Base-by-base conservation (phyloP, 176 grass and related monocot species). In the Oryza rufipogon region DNA sequence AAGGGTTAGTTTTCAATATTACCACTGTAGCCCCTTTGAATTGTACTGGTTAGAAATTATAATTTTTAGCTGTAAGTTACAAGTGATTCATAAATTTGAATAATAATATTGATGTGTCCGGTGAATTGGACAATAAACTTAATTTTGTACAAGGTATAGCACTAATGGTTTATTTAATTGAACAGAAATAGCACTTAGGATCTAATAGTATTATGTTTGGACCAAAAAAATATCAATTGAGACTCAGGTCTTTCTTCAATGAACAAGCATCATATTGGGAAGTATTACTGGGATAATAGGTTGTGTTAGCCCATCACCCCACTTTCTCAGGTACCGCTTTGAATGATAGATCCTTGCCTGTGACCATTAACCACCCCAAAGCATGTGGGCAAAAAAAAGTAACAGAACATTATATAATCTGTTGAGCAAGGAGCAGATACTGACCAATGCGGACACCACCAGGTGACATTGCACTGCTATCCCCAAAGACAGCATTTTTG, bases 401-500 rank as follows among this genome's bases (percentile, higher is more conserved):
- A 80, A 28, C 32, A 54, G 3, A 45, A 67, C 45, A 5, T 3
- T 75, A 56, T 16, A 39, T 52, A 86, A 51, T 73, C 4, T 51
- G 9, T 49, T 83, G 6, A 69, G 13, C 6, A 47, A 34, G 63
- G 20, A 26, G 44, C 32, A 86, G 60, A 84, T 52, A 56, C 67
- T 86, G 63, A 95, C 93, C 93, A 88, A 95, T 95, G 72, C 90
- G 81, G 33, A 95, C 83, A 70, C 93, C 93, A 10, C 85, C 90
- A 66, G 86, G 88, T 79, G 79, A 90, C 33, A 95, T 80, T 66
- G 88, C 76, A 42, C 90, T 88, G 73, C 89, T 91, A 38, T 92
- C 93, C 26, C 90, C 90, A 51, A 86, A 91, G 61, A 95, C 90
- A 12, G 93, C 61, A 36, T 86, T 95, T 78, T 95, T 95, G 77